Evolutionary conservation across 306 rosid genomes (phyloP).

Genomic region (Pterocarpus macrocarpus): DNA sequence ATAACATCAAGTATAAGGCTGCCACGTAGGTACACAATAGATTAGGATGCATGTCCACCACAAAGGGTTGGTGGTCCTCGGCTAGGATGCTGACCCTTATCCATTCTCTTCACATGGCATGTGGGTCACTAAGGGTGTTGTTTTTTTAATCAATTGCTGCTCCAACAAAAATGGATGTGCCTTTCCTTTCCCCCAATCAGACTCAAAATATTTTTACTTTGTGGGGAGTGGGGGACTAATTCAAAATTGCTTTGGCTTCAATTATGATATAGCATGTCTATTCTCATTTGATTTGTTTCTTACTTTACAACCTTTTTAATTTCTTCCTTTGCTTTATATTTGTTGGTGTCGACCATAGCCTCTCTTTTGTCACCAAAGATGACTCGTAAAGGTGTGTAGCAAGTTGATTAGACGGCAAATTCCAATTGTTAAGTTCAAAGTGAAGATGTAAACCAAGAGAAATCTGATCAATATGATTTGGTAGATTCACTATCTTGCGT

Average conservation of each 20-base stretch:
- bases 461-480: background rate
- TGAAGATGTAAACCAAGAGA: background rate
- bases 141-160: constrained; percentile 12
- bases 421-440: background rate
- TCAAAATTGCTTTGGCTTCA: constrained; percentile 42
- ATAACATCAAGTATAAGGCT: background rate
- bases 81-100: constrained; percentile 40
- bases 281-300: constrained; percentile 15
- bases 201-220: constrained; percentile 7
- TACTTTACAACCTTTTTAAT: background rate
- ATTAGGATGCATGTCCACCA: constrained; percentile 53
- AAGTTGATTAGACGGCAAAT: background rate
- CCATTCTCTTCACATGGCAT: constrained; percentile 49
- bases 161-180: constrained; percentile 29
- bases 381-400: background rate
- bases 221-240: background rate
- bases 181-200: constrained; percentile 28
- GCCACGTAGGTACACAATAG: constrained; percentile 44
- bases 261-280: background rate
- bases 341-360: background rate
- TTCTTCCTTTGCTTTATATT: background rate
- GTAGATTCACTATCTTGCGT: background rate
- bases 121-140: constrained; percentile 16
- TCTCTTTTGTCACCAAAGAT: background rate
- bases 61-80: constrained; percentile 41